Percentiles rank a stretch among this genome's conserved stretches.
Conservation (phyloP, 2,329 filamentous ascomycete species). For the Botryosphaeria dothidea region DNA sequence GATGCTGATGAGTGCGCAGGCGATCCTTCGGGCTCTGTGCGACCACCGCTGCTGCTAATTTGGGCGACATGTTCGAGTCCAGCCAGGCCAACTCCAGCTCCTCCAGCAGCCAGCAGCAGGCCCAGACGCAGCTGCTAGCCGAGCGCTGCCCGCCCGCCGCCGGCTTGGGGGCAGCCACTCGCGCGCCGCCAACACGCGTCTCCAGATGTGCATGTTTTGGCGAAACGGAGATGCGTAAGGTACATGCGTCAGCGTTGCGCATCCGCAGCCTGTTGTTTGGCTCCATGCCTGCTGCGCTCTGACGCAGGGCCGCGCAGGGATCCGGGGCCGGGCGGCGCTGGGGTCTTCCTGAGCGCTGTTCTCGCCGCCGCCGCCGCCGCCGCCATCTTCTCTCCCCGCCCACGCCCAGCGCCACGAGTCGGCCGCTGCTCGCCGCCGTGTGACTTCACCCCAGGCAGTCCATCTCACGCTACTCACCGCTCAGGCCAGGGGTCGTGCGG, state of each 20-base stretch:
- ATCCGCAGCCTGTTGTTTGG: conserved; percentile 8
- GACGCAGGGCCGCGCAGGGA: conserved; percentile 13
- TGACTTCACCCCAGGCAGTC: not conserved
- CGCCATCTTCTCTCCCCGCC: not conserved
- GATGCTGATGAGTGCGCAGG: not conserved
- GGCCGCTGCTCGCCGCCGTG: not conserved
- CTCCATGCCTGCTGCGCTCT: conserved; percentile 8
- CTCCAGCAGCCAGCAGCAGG: not conserved
- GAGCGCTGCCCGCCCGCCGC: not conserved
- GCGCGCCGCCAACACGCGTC: not conserved
- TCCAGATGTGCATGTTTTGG: not conserved
- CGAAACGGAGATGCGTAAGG: not conserved
- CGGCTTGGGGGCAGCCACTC: not conserved
- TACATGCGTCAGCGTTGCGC: conserved; percentile 1
- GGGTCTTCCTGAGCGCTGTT: conserved; percentile 5
- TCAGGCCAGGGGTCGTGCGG: not conserved
- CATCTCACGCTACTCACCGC: conserved; percentile 3
- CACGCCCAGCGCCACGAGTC: not conserved
- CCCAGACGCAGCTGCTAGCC: not conserved
- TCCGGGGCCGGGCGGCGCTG: not conserved
- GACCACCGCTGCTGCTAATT: not conserved
- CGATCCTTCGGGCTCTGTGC: not conserved
- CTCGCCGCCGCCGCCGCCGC: not conserved
- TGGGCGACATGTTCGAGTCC: not conserved
- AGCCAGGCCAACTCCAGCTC: not conserved